Evolutionary conservation across 768 basidiomycete genomes (phyloP), one percentile per base, ranked within the genome.

Genomic region (Naganishia friedmannii): DNA sequence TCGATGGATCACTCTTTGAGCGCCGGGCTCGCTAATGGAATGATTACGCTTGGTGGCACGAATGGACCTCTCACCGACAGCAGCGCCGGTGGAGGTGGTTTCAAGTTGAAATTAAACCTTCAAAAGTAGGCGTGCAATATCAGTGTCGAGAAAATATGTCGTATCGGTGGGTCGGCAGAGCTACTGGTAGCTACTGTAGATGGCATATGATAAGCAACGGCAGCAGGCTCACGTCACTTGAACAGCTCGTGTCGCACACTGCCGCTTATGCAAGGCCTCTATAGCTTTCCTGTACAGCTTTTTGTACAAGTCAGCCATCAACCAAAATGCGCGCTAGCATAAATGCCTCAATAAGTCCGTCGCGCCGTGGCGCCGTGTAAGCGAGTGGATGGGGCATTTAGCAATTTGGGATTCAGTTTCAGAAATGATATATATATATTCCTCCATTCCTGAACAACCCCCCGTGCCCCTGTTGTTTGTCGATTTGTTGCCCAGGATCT

Each of bases 101-200:
- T 63, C 60, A 63, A 63, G 60, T 45, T 63, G 39, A 63, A 63
- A 42, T 46, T 63, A 10, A 63, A 58, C 13, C 34, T 58, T 2
- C 57, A 31, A n/a, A 39, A 58, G 32, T 37, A 58, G 34, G 57
- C 6, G 57, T 32, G 7, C 7, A 21, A 12, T 55, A 4, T 55
- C 29, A 54, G 5, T 26, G 8, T 54, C n/a, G n/a, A n/a, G n/a
- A n/a, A n/a, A n/a, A n/a, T n/a, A n/a, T n/a, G n/a, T n/a, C n/a
- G n/a, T n/a, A n/a, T n/a, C n/a, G n/a, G n/a, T n/a, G n/a, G n/a
- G n/a, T n/a, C n/a, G n/a, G n/a, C n/a, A n/a, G n/a, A n/a, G n/a
- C n/a, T n/a, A n/a, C n/a, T n/a, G n/a, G n/a, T n/a, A n/a, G n/a
- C n/a, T n/a, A n/a, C n/a, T n/a, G n/a, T n/a, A n/a, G n/a, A n/a